Conservation (phyloP, 257 asterid genomes). For the Nicotiana undulata region DNA sequence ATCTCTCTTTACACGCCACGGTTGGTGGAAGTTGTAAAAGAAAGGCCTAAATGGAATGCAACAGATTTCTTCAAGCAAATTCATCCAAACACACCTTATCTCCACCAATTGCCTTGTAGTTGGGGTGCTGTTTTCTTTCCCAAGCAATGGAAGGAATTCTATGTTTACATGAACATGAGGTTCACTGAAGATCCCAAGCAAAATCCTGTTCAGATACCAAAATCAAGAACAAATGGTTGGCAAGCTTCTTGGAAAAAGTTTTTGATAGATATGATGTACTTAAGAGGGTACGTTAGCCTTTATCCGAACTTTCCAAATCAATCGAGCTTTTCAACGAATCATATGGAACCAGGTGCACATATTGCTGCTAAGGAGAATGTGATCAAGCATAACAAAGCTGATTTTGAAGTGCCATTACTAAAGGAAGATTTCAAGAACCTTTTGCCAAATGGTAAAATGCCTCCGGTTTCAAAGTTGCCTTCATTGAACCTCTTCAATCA, state of each 20-base stretch:
- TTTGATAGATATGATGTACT: slow-evolving; percentile 87
- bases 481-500: slow-evolving; percentile 73
- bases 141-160: slow-evolving; percentile 89
- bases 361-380: slow-evolving; percentile 80
- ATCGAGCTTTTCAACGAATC: slow-evolving; percentile 87
- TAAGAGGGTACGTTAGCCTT: slow-evolving; percentile 75
- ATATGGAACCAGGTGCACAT: slow-evolving; percentile 97
- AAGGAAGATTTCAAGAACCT: slow-evolving; percentile 49
- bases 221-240: slow-evolving; percentile 96
- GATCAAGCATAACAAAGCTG: slow-evolving; percentile 58
- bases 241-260: slow-evolving; percentile 99
- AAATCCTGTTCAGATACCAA: slow-evolving; percentile 89
- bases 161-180: slow-evolving; percentile 91
- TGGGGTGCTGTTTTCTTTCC: slow-evolving; percentile 99
- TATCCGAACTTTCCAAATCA: slow-evolving; percentile 92
- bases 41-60: slow-evolving; percentile 91
- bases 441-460: slow-evolving; percentile 75
- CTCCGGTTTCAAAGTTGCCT: slow-evolving; percentile 79
- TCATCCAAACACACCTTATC: slow-evolving; percentile 93
- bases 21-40: slow-evolving; percentile 85
- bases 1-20: slow-evolving; percentile 92
- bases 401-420: slow-evolving; percentile 83
- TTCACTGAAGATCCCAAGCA: slow-evolving; percentile 77
- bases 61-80: slow-evolving; percentile 59
- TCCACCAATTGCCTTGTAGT: slow-evolving; percentile 89